A percentile compares a stretch with the other conserved stretches of the same genome.
phyloP scores from a whole-genome alignment of 495 filamentous ascomycete genomes.

The Aspergillus saccharolyticus region DNA sequence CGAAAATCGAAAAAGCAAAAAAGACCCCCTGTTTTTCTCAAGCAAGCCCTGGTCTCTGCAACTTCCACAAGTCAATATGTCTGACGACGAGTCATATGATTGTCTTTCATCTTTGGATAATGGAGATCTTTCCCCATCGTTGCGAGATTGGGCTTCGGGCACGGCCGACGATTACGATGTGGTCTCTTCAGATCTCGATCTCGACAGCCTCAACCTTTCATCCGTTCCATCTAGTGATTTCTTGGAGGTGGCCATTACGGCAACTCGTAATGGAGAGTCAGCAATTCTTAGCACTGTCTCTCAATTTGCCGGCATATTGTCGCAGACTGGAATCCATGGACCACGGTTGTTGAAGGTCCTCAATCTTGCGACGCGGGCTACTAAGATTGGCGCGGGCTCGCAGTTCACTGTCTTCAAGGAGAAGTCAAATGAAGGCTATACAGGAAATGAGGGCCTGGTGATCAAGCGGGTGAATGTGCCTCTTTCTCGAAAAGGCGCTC shows the following conservation, averaged over 20 bases:
- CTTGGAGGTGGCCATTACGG: slow-evolving; percentile 11
- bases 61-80: not conserved
- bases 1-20: not conserved
- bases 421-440: not conserved
- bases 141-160: not conserved
- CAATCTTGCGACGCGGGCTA: slow-evolving; percentile 12
- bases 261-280: slow-evolving; percentile 19
- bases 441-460: slow-evolving; percentile 16
- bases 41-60: too few relatives aligned
- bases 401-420: slow-evolving; percentile 21
- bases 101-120: slow-evolving; percentile 4
- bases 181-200: not conserved
- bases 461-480: slow-evolving; percentile 19
- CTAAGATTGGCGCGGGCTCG: slow-evolving; percentile 15
- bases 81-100: not conserved
- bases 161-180: not conserved
- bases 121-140: not conserved
- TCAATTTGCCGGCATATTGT: slow-evolving; percentile 20
- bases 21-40: too few relatives aligned
- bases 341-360: slow-evolving; percentile 15
- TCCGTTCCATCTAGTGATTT: not conserved
- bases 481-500: not conserved
- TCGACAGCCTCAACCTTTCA: not conserved
- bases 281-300: slow-evolving; percentile 19
- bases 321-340: slow-evolving; percentile 20